Base-by-base conservation (phyloP, 768 basidiomycete species). In the Paxillus ammoniavirescens region DNA sequence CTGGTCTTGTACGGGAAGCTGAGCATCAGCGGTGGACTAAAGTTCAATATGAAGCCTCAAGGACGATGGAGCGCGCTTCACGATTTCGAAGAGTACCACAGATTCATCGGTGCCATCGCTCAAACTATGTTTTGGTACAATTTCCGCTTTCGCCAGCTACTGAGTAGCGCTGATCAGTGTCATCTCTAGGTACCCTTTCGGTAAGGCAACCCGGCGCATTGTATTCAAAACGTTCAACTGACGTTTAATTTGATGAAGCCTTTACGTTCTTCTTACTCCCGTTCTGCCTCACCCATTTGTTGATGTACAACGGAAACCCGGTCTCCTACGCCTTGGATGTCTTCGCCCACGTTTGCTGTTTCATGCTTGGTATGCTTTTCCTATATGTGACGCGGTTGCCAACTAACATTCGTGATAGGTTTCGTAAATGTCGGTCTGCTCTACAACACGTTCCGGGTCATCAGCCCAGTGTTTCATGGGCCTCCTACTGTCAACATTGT, bases 91-190 rank as follows among this genome's bases (percentile, higher is more conserved):
- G 77, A 79, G 50, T 88, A 89, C 61, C 78, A 81, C 53, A 76
- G 73, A 23, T 87, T 89, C 62, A 74, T 89, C 26, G 73, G 74
- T 30, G 75, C 77, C n/a, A 76, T 91, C 49, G 79, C 84, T 26
- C 74, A 79, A 55, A 83, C 79, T 52, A 86, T 89, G 84, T 72
- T 89, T 42, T 90, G 86, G 89, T 89, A 58, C 51, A 80, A 66
- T 30, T 33, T 61, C 5, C 17, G 36, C 23, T 5, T 40, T 31
- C 47, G 33, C n/a, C 40, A 26, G 14, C 35, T 56, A 44, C 30
- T 30, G 44, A 42, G 41, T 52, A 53, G 54, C 3, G n/a, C 52
- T 53, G 14, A 64, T 21, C 12, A 3, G 30, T 37, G 31, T 21
- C 35, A 35, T 23, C 50, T 37, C 12, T 59, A 86, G 83, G 82